Evolutionary conservation across 305 asterid genomes (phyloP).

Genomic region (Fraxinus baroniana): DNA sequence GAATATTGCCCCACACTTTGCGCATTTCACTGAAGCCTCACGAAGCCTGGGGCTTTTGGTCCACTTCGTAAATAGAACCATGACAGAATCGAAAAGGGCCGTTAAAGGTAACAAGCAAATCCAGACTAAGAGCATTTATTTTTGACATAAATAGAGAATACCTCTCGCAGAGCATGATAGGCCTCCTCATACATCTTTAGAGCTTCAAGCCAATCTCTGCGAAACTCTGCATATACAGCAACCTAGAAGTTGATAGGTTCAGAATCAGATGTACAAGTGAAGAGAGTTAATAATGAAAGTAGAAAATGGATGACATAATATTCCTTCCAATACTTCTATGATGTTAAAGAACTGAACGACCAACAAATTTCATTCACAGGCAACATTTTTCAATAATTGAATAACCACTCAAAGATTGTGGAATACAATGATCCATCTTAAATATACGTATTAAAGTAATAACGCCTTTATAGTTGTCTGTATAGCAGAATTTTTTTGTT

Average conservation of each 20-base stretch:
- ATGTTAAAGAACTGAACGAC: slow-evolving; percentile 16
- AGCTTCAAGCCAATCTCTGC: slow-evolving; percentile 95
- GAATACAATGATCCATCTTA: not conserved
- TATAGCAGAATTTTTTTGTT: not conserved
- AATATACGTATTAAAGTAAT: not conserved
- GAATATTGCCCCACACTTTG: not conserved
- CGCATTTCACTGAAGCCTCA: not conserved
- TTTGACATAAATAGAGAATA: slow-evolving; percentile 25
- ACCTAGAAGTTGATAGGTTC: slow-evolving; percentile 59
- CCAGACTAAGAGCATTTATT: slow-evolving; percentile 21
- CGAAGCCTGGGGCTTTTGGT: not conserved
- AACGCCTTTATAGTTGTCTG: not conserved
- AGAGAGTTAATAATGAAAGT: slow-evolving; percentile 17
- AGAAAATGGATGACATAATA: not conserved
- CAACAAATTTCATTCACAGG: slow-evolving; percentile 5
- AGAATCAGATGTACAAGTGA: slow-evolving; percentile 34
- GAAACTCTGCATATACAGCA: slow-evolving; percentile 91
- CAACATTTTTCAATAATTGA: not conserved
- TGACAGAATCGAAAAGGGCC: slow-evolving; percentile 12
- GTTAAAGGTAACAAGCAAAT: slow-evolving; percentile 7
- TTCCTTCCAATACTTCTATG: slow-evolving; percentile 16
- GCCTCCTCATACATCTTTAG: slow-evolving; percentile 82
- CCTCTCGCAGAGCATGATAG: slow-evolving; percentile 83
- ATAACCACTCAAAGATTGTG: not conserved
- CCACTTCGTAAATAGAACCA: not conserved